Percentiles rank a stretch among this genome's conserved stretches.
These are phyloP conservation scores for Alternaria ventricosa DNA, from an alignment of 2,329 filamentous ascomycete genomes.

Conservation along the genomic window DNA sequence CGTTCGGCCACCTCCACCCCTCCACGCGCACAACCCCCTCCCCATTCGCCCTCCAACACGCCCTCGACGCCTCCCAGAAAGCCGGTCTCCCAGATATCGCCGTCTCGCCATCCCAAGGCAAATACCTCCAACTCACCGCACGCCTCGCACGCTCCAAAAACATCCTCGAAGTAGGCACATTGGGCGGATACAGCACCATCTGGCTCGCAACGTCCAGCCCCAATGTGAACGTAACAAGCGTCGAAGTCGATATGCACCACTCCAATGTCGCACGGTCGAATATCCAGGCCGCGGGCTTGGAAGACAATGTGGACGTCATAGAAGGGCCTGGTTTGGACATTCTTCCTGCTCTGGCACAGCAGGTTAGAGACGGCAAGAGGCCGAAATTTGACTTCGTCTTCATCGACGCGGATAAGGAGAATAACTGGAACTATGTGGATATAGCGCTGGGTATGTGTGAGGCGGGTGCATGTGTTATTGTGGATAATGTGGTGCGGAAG, in stretches of 20 bases:
- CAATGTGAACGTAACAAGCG: slow-evolving; percentile 54
- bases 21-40: slow-evolving; percentile 28
- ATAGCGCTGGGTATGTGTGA: slow-evolving; percentile 52
- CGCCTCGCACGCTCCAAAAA: slow-evolving; percentile 35
- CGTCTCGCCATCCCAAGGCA: slow-evolving; percentile 43
- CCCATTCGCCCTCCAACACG: slow-evolving; percentile 32
- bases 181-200: slow-evolving; percentile 62
- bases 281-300: slow-evolving; percentile 49
- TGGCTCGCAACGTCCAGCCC: slow-evolving; percentile 56
- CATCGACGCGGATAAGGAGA: slow-evolving; percentile 60
- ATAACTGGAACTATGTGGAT: slow-evolving; percentile 60
- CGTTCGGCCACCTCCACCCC: slow-evolving; percentile 44
- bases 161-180: slow-evolving; percentile 61
- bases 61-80: slow-evolving; percentile 25
- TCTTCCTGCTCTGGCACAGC: slow-evolving; percentile 49
- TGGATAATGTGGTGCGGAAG: slow-evolving; percentile 60
- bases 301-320: slow-evolving; percentile 53
- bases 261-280: slow-evolving; percentile 58
- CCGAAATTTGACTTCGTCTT: slow-evolving; percentile 59
- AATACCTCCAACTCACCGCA: slow-evolving; percentile 44
- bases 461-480: slow-evolving; percentile 52
- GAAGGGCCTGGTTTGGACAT: slow-evolving; percentile 56
- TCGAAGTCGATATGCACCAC: slow-evolving; percentile 58
- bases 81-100: slow-evolving; percentile 45
- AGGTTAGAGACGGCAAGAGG: slow-evolving; percentile 50